phyloP scores from a whole-genome alignment of 2,329 filamentous ascomycete genomes.

The Paraconiothyrium brasiliense region DNA sequence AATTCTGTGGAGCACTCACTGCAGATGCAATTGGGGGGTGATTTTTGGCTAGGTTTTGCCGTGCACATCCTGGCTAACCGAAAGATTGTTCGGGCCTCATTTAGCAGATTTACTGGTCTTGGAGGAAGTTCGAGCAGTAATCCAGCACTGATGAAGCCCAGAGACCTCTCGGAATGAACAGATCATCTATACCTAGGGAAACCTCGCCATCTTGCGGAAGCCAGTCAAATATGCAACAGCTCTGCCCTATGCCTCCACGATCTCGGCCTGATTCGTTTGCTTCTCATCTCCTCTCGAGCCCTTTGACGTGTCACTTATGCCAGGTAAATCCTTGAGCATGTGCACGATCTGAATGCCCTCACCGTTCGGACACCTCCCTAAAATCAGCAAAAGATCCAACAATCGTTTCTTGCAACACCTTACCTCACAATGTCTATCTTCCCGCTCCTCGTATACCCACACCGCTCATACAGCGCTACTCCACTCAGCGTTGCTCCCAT shows the following conservation, averaged over 20 bases:
- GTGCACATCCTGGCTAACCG: too few species aligned
- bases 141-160: too few species aligned
- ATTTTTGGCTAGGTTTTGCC: too few species aligned
- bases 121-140: too few species aligned
- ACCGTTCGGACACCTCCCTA: slow-evolving; percentile 43
- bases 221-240: too few species aligned
- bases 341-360: slow-evolving; percentile 44
- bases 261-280: not conserved
- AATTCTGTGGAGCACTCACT: too few species aligned
- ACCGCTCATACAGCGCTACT: slow-evolving; percentile 41
- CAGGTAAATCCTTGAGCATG: slow-evolving; percentile 43
- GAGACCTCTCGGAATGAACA: too few species aligned
- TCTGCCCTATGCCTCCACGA: not conserved
- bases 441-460: slow-evolving; percentile 47
- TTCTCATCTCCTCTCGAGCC: not conserved
- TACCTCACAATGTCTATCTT: slow-evolving; percentile 43
- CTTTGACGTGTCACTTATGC: not conserved
- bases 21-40: too few species aligned
- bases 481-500: slow-evolving; percentile 48
- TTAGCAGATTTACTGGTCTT: too few species aligned
- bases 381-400: slow-evolving; percentile 17
- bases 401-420: slow-evolving; percentile 28
- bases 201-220: too few species aligned
- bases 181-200: too few species aligned
- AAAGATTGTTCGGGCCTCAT: too few species aligned